These are phyloP conservation scores for Aspergillus egyptiacus DNA, from an alignment of 495 filamentous ascomycete species.

Conservation along the genomic window DNA sequence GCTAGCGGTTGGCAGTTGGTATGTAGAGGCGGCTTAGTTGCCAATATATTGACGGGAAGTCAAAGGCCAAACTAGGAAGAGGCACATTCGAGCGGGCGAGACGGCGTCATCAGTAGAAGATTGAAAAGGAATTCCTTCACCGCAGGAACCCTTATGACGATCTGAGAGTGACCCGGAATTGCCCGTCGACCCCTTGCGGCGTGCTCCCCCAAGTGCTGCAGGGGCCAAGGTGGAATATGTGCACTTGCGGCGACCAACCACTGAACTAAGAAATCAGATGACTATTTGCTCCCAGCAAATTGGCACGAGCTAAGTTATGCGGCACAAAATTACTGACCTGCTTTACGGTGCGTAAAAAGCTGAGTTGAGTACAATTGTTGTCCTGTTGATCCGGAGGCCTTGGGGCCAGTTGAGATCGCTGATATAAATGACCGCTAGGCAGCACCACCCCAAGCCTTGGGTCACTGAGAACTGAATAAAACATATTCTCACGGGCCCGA, in stretches of 20 bases:
- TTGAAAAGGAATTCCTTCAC: conserved; percentile 6
- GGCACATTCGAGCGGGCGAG: conserved; percentile 2
- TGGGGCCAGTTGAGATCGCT: no score
- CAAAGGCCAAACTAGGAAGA: neutral
- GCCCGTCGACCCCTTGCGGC: conserved; percentile 22
- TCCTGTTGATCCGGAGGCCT: no score
- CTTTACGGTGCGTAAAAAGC: neutral
- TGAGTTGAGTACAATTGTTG: no score
- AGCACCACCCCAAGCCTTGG: no score
- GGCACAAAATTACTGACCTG: neutral
- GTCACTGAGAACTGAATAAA: no score
- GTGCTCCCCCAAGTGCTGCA: conserved; percentile 21
- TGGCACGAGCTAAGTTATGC: neutral
- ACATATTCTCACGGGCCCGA: no score
- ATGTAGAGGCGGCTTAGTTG: conserved; percentile 3
- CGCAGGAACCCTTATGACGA: conserved; percentile 11
- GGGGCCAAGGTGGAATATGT: conserved; percentile 6
- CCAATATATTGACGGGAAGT: conserved; percentile 19
- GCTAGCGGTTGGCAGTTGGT: no score
- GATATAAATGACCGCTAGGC: no score
- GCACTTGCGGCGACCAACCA: neutral
- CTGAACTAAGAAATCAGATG: neutral
- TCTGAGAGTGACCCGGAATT: conserved; percentile 14
- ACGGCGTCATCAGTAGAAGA: conserved; percentile 8
- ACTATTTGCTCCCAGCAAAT: neutral